Evolutionary conservation across 1,284 basidiomycete species (phyloP).

Genomic region (Pseudozyma thailandica): DNA sequence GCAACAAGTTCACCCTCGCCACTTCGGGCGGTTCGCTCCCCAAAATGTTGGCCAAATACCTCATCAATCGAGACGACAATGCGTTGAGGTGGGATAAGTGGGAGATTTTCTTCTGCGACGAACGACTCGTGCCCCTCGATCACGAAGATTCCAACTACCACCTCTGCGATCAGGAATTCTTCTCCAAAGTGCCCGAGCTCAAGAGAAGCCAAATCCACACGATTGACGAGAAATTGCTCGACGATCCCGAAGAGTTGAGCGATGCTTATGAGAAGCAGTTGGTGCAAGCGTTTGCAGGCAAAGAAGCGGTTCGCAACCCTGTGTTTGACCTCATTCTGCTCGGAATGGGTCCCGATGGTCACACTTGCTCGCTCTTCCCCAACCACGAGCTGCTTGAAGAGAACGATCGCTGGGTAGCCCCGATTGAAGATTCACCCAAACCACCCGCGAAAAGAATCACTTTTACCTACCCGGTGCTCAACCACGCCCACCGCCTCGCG

Average conservation of each 20-base stretch:
- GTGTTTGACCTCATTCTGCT: constrained; percentile 68
- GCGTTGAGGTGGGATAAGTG: constrained; percentile 92
- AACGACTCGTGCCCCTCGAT: constrained; percentile 92
- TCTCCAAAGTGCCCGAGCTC: constrained; percentile 85
- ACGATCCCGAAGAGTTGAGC: constrained; percentile 80
- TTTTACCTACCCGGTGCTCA: constrained; percentile 67
- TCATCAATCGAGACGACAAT: constrained; percentile 76
- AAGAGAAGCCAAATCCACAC: constrained; percentile 80
- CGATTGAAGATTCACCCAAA: constrained; percentile 91
- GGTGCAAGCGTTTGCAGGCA: constrained; percentile 78
- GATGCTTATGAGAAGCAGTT: constrained; percentile 93
- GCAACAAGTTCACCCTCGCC: constrained; percentile 89
- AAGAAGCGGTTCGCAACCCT: constrained; percentile 65
- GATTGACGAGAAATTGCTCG: constrained; percentile 77
- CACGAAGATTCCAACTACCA: constrained; percentile 90
- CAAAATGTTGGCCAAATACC: constrained; percentile 78
- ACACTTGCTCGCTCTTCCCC: constrained; percentile 96
- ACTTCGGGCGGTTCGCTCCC: constrained; percentile 93
- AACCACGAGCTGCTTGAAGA: constrained; percentile 85
- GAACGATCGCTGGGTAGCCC: constrained; percentile 91
- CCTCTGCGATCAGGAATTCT: constrained; percentile 81
- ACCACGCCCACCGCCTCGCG: constrained; percentile 77
- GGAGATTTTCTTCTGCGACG: constrained; percentile 98
- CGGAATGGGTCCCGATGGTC: constrained; percentile 77
- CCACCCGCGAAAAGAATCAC: constrained; percentile 85